phyloP scores from a whole-genome alignment of 176 grass and related monocot species.

The Luzula sylvatica region DNA sequence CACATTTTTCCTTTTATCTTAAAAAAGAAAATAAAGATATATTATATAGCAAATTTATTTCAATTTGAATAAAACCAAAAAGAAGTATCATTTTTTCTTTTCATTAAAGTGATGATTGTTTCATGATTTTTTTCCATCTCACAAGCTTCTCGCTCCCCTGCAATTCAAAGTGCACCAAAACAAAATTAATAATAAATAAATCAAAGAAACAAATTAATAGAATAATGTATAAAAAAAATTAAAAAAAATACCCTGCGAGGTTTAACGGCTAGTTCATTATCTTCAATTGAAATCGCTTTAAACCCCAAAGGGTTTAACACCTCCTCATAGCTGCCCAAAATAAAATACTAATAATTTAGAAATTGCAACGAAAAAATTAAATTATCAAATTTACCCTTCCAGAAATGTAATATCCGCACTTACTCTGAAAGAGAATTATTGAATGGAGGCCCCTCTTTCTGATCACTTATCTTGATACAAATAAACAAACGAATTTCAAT shows the following conservation, averaged over 20 bases:
- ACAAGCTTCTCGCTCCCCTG: slow-evolving; percentile 63
- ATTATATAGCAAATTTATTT: background rate
- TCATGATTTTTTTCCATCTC: slow-evolving; percentile 42
- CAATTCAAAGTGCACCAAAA: slow-evolving; percentile 6
- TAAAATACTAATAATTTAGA: background rate
- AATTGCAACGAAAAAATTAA: background rate
- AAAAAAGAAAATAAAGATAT: background rate
- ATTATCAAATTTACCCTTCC: too few species aligned
- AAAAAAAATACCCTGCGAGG: slow-evolving; percentile 38
- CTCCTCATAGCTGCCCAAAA: slow-evolving; percentile 43
- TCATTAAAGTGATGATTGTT: slow-evolving; percentile 33
- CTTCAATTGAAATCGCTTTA: slow-evolving; percentile 52
- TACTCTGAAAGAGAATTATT: slow-evolving; percentile 66
- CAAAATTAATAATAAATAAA: background rate
- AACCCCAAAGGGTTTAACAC: slow-evolving; percentile 57
- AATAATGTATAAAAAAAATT: background rate
- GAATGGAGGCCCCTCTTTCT: slow-evolving; percentile 64
- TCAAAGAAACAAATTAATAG: background rate
- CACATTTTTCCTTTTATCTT: too few species aligned
- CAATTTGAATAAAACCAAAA: too few species aligned
- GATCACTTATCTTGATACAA: slow-evolving; percentile 52
- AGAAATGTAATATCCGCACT: slow-evolving; percentile 16
- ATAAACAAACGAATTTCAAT: slow-evolving; percentile 22
- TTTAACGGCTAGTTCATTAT: slow-evolving; percentile 54
- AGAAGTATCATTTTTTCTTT: background rate